Conservation (phyloP, 2,329 filamentous ascomycete genomes). For the Aureobasidium vineae region DNA sequence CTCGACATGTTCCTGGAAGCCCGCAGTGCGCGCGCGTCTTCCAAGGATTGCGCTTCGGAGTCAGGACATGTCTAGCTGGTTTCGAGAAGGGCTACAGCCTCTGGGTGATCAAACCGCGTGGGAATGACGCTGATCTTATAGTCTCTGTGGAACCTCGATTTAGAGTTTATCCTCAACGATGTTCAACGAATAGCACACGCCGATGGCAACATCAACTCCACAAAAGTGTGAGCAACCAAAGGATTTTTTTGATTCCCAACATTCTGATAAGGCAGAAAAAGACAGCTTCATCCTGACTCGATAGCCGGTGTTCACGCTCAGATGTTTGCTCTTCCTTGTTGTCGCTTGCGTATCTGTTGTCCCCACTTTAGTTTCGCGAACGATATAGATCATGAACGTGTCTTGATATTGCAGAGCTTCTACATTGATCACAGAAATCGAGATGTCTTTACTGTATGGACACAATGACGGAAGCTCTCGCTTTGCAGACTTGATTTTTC, state of each 20-base stretch:
- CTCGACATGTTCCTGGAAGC: neutral
- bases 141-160: conserved; percentile 11
- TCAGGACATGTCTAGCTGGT: conserved; percentile 16
- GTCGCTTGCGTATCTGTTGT: neutral
- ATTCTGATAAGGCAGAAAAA: neutral
- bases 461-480: neutral
- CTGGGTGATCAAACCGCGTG: neutral
- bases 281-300: conserved; percentile 1
- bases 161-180: neutral
- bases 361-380: conserved; percentile 2
- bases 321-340: conserved; percentile 12
- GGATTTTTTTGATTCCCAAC: neutral
- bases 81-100: conserved; percentile 18
- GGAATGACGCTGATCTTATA: conserved; percentile 21
- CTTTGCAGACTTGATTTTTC: neutral
- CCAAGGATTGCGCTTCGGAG: conserved; percentile 10
- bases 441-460: neutral
- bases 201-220: neutral
- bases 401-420: neutral
- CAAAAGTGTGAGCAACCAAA: neutral
- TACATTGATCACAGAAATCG: neutral
- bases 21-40: neutral
- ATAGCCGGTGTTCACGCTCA: neutral
- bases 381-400: neutral
- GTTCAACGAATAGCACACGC: neutral